Base-by-base conservation (phyloP, 768 basidiomycete genomes). In the Lentinula guzmanii region DNA sequence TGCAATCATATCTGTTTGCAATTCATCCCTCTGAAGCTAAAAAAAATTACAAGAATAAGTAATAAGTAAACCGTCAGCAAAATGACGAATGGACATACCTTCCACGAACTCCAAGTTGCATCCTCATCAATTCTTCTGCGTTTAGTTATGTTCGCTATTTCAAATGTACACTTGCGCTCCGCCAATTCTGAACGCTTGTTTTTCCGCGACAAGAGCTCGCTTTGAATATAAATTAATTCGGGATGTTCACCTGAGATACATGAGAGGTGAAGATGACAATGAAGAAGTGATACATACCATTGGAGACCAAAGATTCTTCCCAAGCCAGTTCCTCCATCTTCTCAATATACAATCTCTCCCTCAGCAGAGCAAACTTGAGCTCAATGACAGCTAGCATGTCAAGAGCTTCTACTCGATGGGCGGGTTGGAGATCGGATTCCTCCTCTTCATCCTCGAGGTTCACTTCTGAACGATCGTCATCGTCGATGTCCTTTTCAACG, bases 101-200 rank as follows among this genome's bases (percentile, higher is more conserved):
- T 87, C 96, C 96, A 98, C 82, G 88, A 90, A 63, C 86, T 86
- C 94, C 95, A 96, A 34, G 90, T 85, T 11, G 84, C 83, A 37
- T 83, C 76, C 64, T 94, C 92, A 58, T 94, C 89, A 4, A 85
- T 77, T 59, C 81, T 82, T 31, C 88, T 77, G 64, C 85, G 82
- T 64, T 83, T 86, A 42, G 75, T 76, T 3, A 86, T 80, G 66
- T 86, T 86, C 3, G 77, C 79, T 11, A 88, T 76, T 55, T 93
- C 90, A 58, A 86, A 86, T 9, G 80, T 75, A 53, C 89, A 85
- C 69, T 91, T 86, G 35, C 82, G 80, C n/a, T 85, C 79, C 1
- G 95, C 91, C 1, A 97, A 79, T 60, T 90, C 86, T 11, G 95
- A 77, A 3, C 93, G 86, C 63, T 90, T 89, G 70, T 94, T 89